Conservation (phyloP, 768 basidiomycete species). For the Leucosporidium yakuticum region DNA sequence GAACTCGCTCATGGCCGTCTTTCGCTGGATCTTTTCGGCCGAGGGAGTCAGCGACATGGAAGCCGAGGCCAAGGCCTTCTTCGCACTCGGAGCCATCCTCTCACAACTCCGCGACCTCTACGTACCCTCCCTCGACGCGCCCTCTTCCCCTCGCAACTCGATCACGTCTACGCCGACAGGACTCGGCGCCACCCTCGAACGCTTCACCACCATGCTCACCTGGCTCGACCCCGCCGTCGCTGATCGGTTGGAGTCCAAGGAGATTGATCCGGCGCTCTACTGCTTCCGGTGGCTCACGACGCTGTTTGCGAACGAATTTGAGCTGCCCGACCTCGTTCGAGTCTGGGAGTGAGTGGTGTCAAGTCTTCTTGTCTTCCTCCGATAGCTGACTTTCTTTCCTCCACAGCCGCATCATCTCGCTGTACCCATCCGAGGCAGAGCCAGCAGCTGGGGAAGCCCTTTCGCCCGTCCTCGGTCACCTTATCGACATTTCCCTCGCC, state of each 20-base stretch:
- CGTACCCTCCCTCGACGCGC: constrained; percentile 17
- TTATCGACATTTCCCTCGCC: constrained; percentile 30
- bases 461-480: constrained; percentile 29
- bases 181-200: constrained; percentile 12
- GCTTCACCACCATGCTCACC: constrained; percentile 19
- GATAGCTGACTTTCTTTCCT: not conserved
- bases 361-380: not conserved
- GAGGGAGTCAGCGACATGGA: not conserved
- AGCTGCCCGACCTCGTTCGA: constrained; percentile 26
- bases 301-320: constrained; percentile 26
- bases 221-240: constrained; percentile 26
- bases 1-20: constrained; percentile 29
- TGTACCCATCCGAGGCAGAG: constrained; percentile 11
- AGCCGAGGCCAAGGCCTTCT: constrained; percentile 20
- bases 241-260: constrained; percentile 22
- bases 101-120: constrained; percentile 32
- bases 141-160: constrained; percentile 3
- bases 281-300: constrained; percentile 31
- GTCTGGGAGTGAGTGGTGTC: constrained; percentile 22
- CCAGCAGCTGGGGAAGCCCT: constrained; percentile 6
- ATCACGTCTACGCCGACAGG: constrained; percentile 1
- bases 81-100: constrained; percentile 25
- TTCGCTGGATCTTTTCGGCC: constrained; percentile 18
- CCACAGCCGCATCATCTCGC: constrained; percentile 23
- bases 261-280: constrained; percentile 12